Conservation (phyloP, 2,329 filamentous ascomycete species). For the Xylariomycetidae sp. region DNA sequence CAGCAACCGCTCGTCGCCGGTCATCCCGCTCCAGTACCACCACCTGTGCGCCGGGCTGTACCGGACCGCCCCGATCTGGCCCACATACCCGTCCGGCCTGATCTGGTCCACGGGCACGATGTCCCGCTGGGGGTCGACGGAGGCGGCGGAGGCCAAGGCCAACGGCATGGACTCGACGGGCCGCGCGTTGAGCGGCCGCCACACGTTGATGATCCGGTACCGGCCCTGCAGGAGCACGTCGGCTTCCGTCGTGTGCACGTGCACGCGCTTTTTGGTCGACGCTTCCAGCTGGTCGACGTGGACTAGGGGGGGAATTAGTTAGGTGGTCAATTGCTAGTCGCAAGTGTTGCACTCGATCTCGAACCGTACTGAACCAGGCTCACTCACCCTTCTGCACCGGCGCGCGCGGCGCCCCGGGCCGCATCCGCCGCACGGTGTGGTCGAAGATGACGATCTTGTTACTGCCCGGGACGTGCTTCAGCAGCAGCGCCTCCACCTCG, state of each 20-base stretch:
- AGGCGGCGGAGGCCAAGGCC: constrained; percentile 60
- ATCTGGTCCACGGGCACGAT: constrained; percentile 68
- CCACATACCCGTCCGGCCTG: constrained; percentile 60
- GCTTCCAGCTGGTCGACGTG: constrained; percentile 78
- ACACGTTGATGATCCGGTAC: constrained; percentile 83
- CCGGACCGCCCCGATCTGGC: constrained; percentile 67
- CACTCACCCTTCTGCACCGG: constrained; percentile 65
- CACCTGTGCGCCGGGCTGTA: constrained; percentile 60
- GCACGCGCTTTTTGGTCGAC: constrained; percentile 62
- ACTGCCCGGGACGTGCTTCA: constrained; percentile 60
- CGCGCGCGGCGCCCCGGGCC: constrained; percentile 50
- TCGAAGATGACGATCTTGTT: constrained; percentile 72
- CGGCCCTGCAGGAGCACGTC: constrained; percentile 62
- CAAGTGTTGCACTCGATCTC: too few relatives aligned
- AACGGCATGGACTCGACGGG: constrained; percentile 63
- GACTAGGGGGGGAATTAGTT: too few relatives aligned
- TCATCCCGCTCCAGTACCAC: constrained; percentile 79
- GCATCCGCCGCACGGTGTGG: constrained; percentile 73
- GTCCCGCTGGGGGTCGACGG: constrained; percentile 55
- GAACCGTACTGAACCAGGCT: too few relatives aligned
- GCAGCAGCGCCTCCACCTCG: constrained; percentile 68
- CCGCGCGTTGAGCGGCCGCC: constrained; percentile 58
- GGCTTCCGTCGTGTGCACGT: constrained; percentile 52
- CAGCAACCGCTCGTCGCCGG: constrained; percentile 62
- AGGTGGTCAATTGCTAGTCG: too few relatives aligned